phyloP scores from a whole-genome alignment of 2,329 filamentous ascomycete genomes.

The Leptoxyphium fumago region DNA sequence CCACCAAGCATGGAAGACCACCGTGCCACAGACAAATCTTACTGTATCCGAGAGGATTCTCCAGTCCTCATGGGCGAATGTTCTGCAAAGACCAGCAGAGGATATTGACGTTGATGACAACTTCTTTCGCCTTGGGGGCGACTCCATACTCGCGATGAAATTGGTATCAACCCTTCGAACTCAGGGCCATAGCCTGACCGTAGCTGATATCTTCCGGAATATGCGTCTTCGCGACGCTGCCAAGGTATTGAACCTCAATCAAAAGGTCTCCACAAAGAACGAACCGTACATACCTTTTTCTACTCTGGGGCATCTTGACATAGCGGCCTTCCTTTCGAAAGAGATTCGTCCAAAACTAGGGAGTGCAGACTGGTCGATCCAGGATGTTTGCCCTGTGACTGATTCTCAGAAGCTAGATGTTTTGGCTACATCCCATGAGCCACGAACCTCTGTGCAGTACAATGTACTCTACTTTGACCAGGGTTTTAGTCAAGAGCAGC shows the following conservation, averaged over 20 bases:
- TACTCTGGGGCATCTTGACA: too few species aligned
- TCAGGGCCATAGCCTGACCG: conserved; percentile 23
- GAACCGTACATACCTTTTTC: too few species aligned
- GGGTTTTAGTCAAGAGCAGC: too few species aligned
- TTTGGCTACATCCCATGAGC: too few species aligned
- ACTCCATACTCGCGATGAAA: conserved; percentile 32
- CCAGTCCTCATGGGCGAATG: conserved; percentile 16
- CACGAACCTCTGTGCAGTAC: too few species aligned
- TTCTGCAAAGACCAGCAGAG: conserved; percentile 14
- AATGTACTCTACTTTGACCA: too few species aligned
- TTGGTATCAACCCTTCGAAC: conserved; percentile 25
- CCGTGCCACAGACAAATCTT: not conserved
- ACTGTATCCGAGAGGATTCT: conserved; percentile 16
- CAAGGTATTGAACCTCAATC: not conserved
- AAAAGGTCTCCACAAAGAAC: too few species aligned
- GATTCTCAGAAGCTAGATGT: too few species aligned
- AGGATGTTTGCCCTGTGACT: too few species aligned
- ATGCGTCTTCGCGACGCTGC: not conserved
- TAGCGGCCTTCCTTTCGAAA: too few species aligned
- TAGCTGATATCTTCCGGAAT: conserved; percentile 29
- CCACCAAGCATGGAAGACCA: not conserved
- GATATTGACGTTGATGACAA: conserved; percentile 16
- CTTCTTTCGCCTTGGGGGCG: conserved; percentile 33
- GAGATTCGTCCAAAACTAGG: too few species aligned
- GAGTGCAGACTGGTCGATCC: too few species aligned